Base-by-base conservation (phyloP, 192 early-diverging fungal species). In the Funneliformis mosseae region DNA sequence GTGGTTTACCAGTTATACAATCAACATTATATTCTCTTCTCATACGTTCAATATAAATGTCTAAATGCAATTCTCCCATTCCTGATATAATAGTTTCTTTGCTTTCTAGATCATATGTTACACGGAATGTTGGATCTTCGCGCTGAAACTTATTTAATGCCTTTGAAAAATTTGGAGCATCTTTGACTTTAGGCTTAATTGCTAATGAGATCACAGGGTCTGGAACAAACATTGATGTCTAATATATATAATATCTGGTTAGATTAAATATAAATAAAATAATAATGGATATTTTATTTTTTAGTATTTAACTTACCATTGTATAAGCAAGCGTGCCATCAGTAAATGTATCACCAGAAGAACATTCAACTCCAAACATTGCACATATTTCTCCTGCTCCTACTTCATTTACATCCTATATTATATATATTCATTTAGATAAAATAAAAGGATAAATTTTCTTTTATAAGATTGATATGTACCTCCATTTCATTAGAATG, bases 31-130 rank as follows among this genome's bases (percentile, higher is more conserved):
- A 99, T 86, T 99, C 98, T 83, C 98, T 92, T 74, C 94, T 93
- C 97, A 99, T 97, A 77, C 98, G 95, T 87, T 99, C 98, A 69
- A 99, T 96, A 87, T 98, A 99, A 82, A 96, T 93, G 79, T 96
- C 93, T 48, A 96, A 85, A 83, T 96, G 94, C 39, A 96, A 85
- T 85, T 96, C 94, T 82, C 94, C 94, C 94, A 96, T 96, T 74
- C 94, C 94, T 12, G 92, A 93, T 69, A 96, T 94, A 82, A 96
- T 96, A 9, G 94, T 95, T 88, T 96, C 91, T 84, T 95, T 94
- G 87, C 89, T 92, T 82, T 96, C 94, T 3, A 87, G 28, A 69
- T 96, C 93, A 63, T 93, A 86, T 78, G 93, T 91, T 7, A 94
- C 93, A 85, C 92, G 93, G 91, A 95, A 95, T 8, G 93, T 95